phyloP scores from a whole-genome alignment of 1,284 basidiomycete species.

The Phylloporus gajari region DNA sequence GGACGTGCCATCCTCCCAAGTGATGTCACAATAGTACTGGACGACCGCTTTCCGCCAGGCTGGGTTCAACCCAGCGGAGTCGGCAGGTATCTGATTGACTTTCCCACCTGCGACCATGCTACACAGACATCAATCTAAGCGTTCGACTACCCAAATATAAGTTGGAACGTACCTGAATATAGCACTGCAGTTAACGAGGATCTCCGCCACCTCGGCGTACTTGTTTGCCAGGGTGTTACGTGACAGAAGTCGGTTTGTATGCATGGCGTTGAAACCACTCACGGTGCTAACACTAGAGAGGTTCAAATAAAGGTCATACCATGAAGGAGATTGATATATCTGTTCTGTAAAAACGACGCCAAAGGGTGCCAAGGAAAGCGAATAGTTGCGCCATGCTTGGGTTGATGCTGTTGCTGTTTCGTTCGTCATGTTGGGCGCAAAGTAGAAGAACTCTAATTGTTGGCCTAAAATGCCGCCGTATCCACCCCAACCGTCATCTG shows the following conservation, averaged over 20 bases:
- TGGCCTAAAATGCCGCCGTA: background rate
- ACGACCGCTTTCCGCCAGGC: conserved; percentile 54
- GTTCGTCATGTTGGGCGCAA: background rate
- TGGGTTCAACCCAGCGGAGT: conserved; percentile 54
- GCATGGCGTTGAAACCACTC: conserved; percentile 33
- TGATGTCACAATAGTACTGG: conserved; percentile 29
- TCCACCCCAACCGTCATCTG: background rate
- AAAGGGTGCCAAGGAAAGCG: background rate
- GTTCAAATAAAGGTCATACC: conserved; percentile 7
- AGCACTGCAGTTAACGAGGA: background rate
- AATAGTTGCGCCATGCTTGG: background rate
- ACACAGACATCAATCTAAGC: background rate
- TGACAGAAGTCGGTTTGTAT: conserved; percentile 51
- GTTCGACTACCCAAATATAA: background rate
- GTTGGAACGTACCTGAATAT: background rate
- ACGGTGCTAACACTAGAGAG: conserved; percentile 12
- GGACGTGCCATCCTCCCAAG: conserved; percentile 49
- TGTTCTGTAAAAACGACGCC: background rate
- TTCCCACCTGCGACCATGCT: conserved; percentile 53
- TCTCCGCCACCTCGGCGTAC: background rate
- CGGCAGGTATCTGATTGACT: conserved; percentile 48
- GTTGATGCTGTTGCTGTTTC: background rate
- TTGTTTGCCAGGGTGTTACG: conserved; percentile 27
- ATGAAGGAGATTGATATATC: background rate
- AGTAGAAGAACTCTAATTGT: background rate